Evolutionary conservation across 2,329 filamentous ascomycete species (phyloP), one percentile per base, ranked within the genome.

Genomic region (Monosporascus sp.): DNA sequence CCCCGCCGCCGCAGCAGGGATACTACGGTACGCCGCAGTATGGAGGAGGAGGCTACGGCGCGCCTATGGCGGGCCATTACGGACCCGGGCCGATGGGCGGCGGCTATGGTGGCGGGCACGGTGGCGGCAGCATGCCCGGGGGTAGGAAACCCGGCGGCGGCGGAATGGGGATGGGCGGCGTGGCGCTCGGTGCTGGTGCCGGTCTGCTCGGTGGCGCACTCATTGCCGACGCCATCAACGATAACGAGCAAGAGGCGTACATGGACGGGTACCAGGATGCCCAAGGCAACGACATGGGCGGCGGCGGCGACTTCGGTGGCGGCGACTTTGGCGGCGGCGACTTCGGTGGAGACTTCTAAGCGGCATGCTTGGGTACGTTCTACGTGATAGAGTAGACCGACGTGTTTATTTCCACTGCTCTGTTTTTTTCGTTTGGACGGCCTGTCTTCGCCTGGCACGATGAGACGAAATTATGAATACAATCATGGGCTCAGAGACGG

Each of bases 161-260:
- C 5, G 79, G 79, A 2, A 78, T 81, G 55, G 82, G 27, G 9
- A 11, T 79, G 1, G 90, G 89, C 48, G 90, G 86, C 50, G 83
- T 86, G 8, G 89, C 89, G 22, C 74, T 96, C 44, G 91, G 91
- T 73, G 70, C 89, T 4, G 91, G 90, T 60, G 91, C 87, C 58
- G 91, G 91, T 69, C 65, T 96, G 66, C 63, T 96, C 1, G 92
- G 90, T 61, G 91, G 91, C 52, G 81, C 83, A 57, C 57, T 96
- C 63, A 70, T 96, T 35, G 86, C 79, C 2, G 77, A 87, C 64
- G 85, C 86, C 1, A 77, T 92, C 49, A 73, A 88, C 52, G 81
- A 86, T 56, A 67, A 79, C 47, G 71, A 88, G 59, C 72, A 86
- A 55, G 75, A 82, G 5, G 79, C 81, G 31, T 86, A 83, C 60